Evolutionary conservation across 2,329 filamentous ascomycete genomes (phyloP), one percentile per base, ranked within the genome.

Genomic region (Aspergillus sp.): DNA sequence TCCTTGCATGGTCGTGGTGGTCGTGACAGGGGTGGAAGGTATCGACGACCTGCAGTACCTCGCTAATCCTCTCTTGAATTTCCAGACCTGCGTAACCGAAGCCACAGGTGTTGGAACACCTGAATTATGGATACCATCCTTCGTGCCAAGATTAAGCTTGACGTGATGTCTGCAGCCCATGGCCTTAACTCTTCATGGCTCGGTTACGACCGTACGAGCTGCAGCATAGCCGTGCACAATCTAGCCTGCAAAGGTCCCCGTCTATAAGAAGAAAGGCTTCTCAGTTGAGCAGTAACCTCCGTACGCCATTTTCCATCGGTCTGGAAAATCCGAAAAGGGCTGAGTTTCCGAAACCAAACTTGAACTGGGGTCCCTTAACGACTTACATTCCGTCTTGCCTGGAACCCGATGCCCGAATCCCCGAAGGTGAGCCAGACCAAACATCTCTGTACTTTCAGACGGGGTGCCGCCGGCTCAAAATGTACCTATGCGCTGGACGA

Each of bases 121-220:
- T 41, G 44, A 20, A 41, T 33, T n/a, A 17, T 19, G 22, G 17
- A 47, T 41, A 13, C 34, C 37, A 20, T 37, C 30, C 39, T 22
- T 54, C 40, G 60, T 56, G 57, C 54, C 55, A 58, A 54, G 40
- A 15, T 17, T 39, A 46, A 59, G 37, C 56, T 51, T 42, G 52
- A 58, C 57, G 50, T 55, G 51, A 62, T 57, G 55, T 51, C 48
- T 6, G 49, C 58, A 55, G 56, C 59, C 53, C 54, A 59, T 27
- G 7, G 15, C 4, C 5, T 37, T n/a, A 37, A 37, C 6, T n/a
- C 34, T 37, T n/a, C 15, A 37, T 37, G 5, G 12, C 15, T 37
- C 34, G 34, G 6, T 4, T n/a, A n/a, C 34, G 34, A 37, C 9
- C 8, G 34, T 37, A 37, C 12, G 12, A 37, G 34, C 12, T 37